These are phyloP conservation scores for Piper longum DNA, from an alignment of 164 flowering plant species.

Conservation along the genomic window DNA sequence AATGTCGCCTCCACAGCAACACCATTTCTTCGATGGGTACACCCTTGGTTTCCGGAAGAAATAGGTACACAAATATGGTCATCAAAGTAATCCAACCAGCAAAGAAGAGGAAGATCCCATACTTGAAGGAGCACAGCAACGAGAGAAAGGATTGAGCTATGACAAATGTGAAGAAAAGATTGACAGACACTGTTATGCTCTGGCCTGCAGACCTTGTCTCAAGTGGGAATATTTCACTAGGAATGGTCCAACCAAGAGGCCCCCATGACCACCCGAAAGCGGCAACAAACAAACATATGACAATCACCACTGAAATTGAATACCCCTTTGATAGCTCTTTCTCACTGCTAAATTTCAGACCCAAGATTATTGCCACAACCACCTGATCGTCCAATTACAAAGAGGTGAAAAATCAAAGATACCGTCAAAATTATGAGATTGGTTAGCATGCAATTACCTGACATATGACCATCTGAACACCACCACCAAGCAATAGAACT, in stretches of 20 bases:
- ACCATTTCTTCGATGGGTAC: constrained; percentile 54
- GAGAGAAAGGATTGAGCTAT: constrained; percentile 40
- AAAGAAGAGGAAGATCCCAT: constrained; percentile 47
- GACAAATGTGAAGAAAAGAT: constrained; percentile 41
- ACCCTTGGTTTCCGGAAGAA: constrained; percentile 53
- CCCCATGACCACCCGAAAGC: constrained; percentile 67
- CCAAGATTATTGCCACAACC: constrained; percentile 55
- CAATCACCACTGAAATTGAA: constrained; percentile 50
- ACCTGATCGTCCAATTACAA: constrained; percentile 27
- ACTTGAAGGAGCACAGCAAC: constrained; percentile 35
- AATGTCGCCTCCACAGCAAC: constrained; percentile 43
- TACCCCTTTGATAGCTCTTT: constrained; percentile 41
- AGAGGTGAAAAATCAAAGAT: neutral
- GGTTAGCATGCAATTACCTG: constrained; percentile 34
- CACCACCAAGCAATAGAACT: constrained; percentile 57
- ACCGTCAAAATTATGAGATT: neutral
- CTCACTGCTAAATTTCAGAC: constrained; percentile 41
- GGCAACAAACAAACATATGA: constrained; percentile 66
- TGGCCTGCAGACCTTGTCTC: constrained; percentile 50
- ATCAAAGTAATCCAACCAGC: constrained; percentile 45
- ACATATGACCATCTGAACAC: constrained; percentile 67
- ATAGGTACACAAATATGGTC: constrained; percentile 36
- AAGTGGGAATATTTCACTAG: constrained; percentile 46
- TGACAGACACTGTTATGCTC: constrained; percentile 43
- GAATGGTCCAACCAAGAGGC: constrained; percentile 50